A percentile compares a stretch with the other conserved stretches of the same genome.
Evolutionary conservation across 2,329 filamentous ascomycete genomes (phyloP).

Genomic region (Pseudogymnoascus sp.): DNA sequence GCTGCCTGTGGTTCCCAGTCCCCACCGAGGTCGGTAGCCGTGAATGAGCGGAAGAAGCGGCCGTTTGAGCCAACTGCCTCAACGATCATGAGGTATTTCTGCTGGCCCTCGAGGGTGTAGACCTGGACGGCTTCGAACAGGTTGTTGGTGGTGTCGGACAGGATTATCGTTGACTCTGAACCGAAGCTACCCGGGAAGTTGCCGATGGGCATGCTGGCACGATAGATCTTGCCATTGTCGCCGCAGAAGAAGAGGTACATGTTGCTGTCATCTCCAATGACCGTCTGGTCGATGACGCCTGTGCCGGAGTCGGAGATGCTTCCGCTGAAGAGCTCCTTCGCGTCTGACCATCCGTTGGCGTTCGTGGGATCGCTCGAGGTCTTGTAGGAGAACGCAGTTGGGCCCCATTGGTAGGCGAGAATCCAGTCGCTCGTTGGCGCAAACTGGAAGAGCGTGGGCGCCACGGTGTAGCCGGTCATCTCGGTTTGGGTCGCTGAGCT

Average conservation of each 20-base stretch:
- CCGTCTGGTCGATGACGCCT: conserved; percentile 54
- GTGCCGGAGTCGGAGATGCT: conserved; percentile 44
- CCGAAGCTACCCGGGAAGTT: conserved; percentile 58
- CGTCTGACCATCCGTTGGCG: conserved; percentile 47
- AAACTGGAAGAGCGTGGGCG: conserved; percentile 59
- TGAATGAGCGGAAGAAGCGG: conserved; percentile 62
- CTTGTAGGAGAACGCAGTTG: conserved; percentile 51
- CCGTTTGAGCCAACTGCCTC: conserved; percentile 51
- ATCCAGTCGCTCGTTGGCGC: conserved; percentile 54
- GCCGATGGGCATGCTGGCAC: conserved; percentile 53
- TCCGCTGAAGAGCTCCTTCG: conserved; percentile 50
- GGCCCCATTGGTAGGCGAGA: conserved; percentile 57
- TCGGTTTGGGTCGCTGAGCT: conserved; percentile 43
- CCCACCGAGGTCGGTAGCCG: conserved; percentile 48
- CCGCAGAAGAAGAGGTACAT: conserved; percentile 64
- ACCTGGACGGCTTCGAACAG: conserved; percentile 62
- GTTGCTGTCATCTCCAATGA: conserved; percentile 53
- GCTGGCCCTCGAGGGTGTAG: conserved; percentile 49
- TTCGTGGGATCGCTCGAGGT: conserved; percentile 53
- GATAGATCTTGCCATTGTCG: conserved; percentile 61
- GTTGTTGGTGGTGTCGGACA: conserved; percentile 48
- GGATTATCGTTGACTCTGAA: conserved; percentile 38
- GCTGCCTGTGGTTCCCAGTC: conserved; percentile 52
- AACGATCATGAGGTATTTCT: conserved; percentile 60
- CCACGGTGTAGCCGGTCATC: conserved; percentile 43